Conservation (phyloP, 139 green algal genomes). For the Zygnema cylindricum region DNA sequence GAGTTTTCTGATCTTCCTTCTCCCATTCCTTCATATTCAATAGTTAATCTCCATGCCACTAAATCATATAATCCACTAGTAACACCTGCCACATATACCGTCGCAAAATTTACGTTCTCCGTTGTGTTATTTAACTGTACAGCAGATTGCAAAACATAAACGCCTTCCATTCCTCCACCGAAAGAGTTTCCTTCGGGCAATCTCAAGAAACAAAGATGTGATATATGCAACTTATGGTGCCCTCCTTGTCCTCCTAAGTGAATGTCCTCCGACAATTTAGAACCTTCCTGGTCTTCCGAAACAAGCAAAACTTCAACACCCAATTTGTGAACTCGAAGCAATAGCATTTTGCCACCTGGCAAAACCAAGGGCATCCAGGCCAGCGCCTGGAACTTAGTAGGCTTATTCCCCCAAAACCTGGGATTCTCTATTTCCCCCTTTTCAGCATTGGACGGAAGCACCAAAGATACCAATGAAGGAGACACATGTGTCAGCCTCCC, state of each 20-base stretch:
- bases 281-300: neutral
- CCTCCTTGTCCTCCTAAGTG: too few species aligned
- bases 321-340: neutral
- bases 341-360: neutral
- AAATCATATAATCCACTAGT: neutral
- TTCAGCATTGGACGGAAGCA: neutral
- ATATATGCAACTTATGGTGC: neutral
- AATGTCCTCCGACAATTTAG: too few species aligned
- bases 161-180: neutral
- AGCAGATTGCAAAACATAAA: neutral
- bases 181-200: neutral
- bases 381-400: neutral
- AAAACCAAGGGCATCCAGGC: neutral
- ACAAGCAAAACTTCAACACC: neutral
- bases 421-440: neutral
- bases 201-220: neutral
- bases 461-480: neutral
- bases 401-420: neutral
- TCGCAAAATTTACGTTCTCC: neutral
- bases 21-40: neutral
- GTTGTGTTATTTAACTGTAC: neutral
- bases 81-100: neutral
- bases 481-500: neutral
- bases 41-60: neutral
- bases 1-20: neutral